phyloP scores from a whole-genome alignment of 208 protist genomes.

The Porcisia hertigi region DNA sequence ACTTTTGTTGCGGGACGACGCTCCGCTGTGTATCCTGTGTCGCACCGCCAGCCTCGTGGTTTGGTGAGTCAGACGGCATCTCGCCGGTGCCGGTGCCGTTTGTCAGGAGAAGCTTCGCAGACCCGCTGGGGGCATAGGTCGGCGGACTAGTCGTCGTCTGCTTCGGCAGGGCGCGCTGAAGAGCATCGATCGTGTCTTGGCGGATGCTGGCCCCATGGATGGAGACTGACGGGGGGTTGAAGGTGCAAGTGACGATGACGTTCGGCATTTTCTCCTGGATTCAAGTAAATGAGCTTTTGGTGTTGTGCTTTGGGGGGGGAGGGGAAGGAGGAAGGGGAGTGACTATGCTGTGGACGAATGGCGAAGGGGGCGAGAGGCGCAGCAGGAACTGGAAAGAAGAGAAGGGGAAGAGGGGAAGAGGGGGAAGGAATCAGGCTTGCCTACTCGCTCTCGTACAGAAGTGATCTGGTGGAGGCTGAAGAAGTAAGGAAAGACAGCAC shows the following conservation, averaged over 20 bases:
- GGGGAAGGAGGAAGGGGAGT: no score
- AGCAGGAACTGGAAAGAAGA: background rate
- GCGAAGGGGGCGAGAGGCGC: background rate
- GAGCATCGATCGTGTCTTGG: slow-evolving; percentile 75
- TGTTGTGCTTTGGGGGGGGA: no score
- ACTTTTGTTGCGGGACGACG: background rate
- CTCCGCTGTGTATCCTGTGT: slow-evolving; percentile 1
- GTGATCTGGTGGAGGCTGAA: background rate
- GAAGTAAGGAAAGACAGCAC: background rate
- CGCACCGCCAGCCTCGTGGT: slow-evolving; percentile 6
- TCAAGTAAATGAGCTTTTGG: background rate
- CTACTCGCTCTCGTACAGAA: background rate
- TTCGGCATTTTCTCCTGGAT: slow-evolving; percentile 61
- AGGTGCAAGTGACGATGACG: slow-evolving; percentile 79
- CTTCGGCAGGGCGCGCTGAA: slow-evolving; percentile 65
- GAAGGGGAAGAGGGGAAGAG: slow-evolving; percentile 1
- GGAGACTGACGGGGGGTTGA: slow-evolving; percentile 75
- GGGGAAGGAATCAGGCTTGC: background rate
- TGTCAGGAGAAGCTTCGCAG: slow-evolving; percentile 52
- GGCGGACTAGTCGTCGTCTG: slow-evolving; percentile 64
- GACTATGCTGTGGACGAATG: background rate
- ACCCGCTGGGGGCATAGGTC: slow-evolving; percentile 37
- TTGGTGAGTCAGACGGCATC: slow-evolving; percentile 2
- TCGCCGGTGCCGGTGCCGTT: slow-evolving; percentile 18
- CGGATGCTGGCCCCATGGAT: slow-evolving; percentile 73